Base-by-base conservation (phyloP, 192 early-diverging fungal genomes). In the Lunasporangiospora selenospora region DNA sequence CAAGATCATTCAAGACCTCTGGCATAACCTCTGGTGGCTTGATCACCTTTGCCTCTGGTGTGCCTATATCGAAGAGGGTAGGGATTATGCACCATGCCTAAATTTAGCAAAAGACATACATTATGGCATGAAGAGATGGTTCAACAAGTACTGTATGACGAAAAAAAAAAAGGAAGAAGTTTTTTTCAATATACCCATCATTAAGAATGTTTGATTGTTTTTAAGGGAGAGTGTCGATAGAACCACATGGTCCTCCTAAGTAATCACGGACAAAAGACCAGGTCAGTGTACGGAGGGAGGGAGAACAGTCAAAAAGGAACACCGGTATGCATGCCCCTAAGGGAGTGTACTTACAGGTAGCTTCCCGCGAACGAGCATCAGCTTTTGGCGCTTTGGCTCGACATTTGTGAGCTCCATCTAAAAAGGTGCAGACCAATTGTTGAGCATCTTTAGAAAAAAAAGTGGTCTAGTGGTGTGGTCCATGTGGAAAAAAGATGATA, bases 351-450 rank as follows among this genome's bases (percentile, higher is more conserved):
- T 60, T 45, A 80, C 70, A 8, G 90, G 90, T 42, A 90, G 61
- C 58, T 81, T 80, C 19, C 89, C 88, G 54, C 82, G 85, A 30
- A 87, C 83, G 8, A 92, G 70, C 46, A 92, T 77, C n/a, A 92
- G 81, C 53, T 92, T 92, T 60, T 90, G 88, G 48, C 85, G 67
- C 36, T 76, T 63, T 10, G 85, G 80, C 15, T 81, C 82, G 4
- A 92, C 88, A 29, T 83, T 77, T 0, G 90, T 92, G 39, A 88
- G 59, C 41, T 86, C 88, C 42, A 83, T 80, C 19, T 73, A 57
- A 87, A 44, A 46, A 80, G 65, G n/a, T n/a, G n/a, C n/a, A n/a
- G n/a, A n/a, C n/a, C n/a, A n/a, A n/a, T n/a, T n/a, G n/a, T n/a
- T n/a, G n/a, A n/a, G n/a, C n/a, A n/a, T 15, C 32, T 9, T 27